A percentile compares a stretch with the other conserved stretches of the same genome.
Evolutionary conservation across 495 filamentous ascomycete genomes (phyloP).

Genomic region (Penicillium arizonense): DNA sequence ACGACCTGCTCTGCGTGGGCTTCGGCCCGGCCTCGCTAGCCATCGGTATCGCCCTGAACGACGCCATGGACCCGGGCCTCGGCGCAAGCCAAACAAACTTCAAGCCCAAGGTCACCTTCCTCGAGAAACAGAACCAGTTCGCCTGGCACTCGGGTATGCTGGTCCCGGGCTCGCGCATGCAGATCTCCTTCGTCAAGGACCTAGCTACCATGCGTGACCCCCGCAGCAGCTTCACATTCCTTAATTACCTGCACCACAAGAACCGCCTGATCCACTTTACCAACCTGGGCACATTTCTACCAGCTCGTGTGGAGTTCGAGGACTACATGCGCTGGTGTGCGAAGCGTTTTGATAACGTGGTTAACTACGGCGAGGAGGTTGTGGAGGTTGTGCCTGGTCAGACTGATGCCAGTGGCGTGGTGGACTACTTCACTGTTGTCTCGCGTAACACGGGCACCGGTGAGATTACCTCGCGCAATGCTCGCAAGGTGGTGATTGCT

Average conservation of each 20-base stretch:
- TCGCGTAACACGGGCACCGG: slow-evolving; percentile 54
- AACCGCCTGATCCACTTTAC: slow-evolving; percentile 81
- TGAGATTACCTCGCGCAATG: slow-evolving; percentile 49
- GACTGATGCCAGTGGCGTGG: slow-evolving; percentile 30
- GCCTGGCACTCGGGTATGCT: slow-evolving; percentile 96
- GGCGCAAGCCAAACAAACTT: slow-evolving; percentile 20
- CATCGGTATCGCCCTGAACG: slow-evolving; percentile 88
- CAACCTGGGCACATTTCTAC: slow-evolving; percentile 86
- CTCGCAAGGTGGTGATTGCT: slow-evolving; percentile 84
- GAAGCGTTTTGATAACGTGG: slow-evolving; percentile 71
- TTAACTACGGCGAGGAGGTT: slow-evolving; percentile 77
- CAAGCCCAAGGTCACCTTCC: slow-evolving; percentile 71
- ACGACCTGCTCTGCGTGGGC: slow-evolving; percentile 86
- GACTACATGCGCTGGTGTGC: slow-evolving; percentile 96
- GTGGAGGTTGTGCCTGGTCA: slow-evolving; percentile 48
- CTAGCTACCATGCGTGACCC: slow-evolving; percentile 86
- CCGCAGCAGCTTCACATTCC: slow-evolving; percentile 87
- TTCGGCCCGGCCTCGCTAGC: slow-evolving; percentile 92
- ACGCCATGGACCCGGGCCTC: slow-evolving; percentile 50
- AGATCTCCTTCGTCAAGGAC: slow-evolving; percentile 97
- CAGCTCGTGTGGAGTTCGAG: slow-evolving; percentile 84
- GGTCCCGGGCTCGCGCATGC: slow-evolving; percentile 89
- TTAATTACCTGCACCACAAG: slow-evolving; percentile 86
- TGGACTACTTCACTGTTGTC: slow-evolving; percentile 54
- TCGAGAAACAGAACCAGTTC: slow-evolving; percentile 82